Percentiles rank a stretch among this genome's conserved stretches.
Evolutionary conservation across 106 monocot species (phyloP).

Genomic region (Cymbidium sinense): DNA sequence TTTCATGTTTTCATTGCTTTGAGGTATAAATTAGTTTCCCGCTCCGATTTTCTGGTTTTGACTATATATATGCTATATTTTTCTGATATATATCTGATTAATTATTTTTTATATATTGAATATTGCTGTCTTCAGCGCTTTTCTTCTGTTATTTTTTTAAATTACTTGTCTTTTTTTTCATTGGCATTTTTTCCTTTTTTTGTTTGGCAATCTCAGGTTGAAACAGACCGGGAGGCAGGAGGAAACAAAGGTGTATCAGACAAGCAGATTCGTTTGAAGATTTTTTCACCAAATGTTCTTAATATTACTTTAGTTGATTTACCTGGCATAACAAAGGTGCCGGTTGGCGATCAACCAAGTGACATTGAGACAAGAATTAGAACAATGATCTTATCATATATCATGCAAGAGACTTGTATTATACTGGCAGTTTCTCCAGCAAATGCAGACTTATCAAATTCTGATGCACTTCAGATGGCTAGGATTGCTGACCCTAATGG

Average conservation of each 20-base stretch:
- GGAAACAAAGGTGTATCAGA: conserved; percentile 93
- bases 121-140: background rate
- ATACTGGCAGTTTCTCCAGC: conserved; percentile 92
- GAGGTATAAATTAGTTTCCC: background rate
- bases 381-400: conserved; percentile 92
- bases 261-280: conserved; percentile 85
- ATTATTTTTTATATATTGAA: too few species aligned
- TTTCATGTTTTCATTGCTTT: background rate
- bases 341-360: conserved; percentile 92
- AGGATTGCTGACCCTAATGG: conserved; percentile 90
- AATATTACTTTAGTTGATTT: conserved; percentile 93
- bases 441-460: conserved; percentile 96
- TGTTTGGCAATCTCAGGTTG: too few species aligned
- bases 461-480: conserved; percentile 96
- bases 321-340: conserved; percentile 96
- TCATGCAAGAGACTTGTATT: conserved; percentile 89
- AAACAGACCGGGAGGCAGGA: conserved; percentile 90
- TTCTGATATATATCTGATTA: too few species aligned
- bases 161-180: background rate
- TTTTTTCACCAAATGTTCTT: conserved; percentile 92
- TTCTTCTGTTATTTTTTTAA: background rate
- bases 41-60: too few species aligned
- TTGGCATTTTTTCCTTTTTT: background rate
- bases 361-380: conserved; percentile 91
- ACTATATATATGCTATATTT: too few species aligned